Percentiles rank a stretch among this genome's conserved stretches.
Evolutionary conservation across 768 basidiomycete species (phyloP).

Genomic region (Austroboletus festivus): DNA sequence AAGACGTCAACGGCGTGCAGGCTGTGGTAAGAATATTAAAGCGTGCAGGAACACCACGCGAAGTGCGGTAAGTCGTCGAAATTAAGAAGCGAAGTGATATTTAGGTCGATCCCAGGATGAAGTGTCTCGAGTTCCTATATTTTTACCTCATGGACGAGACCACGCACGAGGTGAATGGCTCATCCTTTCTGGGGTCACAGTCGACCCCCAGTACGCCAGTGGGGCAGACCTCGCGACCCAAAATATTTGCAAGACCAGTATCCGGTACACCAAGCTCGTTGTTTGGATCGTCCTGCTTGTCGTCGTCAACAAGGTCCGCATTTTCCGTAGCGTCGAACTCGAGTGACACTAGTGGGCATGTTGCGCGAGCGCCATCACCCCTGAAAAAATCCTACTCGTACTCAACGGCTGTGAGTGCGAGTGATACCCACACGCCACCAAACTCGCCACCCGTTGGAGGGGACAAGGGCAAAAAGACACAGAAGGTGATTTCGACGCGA

Average conservation of each 20-base stretch:
- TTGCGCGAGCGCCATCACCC: constrained; percentile 39
- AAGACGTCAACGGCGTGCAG: constrained; percentile 73
- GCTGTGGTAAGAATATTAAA: constrained; percentile 86
- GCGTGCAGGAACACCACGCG: constrained; percentile 78
- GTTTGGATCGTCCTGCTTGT: constrained; percentile 25
- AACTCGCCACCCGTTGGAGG: constrained; percentile 28
- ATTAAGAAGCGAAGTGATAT: constrained; percentile 24
- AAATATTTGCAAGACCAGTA: constrained; percentile 23
- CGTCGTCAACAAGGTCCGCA: constrained; percentile 33
- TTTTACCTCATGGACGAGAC: constrained; percentile 92
- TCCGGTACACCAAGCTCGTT: constrained; percentile 18
- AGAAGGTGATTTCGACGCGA: constrained; percentile 31
- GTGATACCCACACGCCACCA: constrained; percentile 21
- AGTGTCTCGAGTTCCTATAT: constrained; percentile 92
- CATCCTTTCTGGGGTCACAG: constrained; percentile 22
- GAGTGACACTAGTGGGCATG: constrained; percentile 23
- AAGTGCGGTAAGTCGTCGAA: constrained; percentile 77
- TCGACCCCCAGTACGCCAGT: constrained; percentile 33
- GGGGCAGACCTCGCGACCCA: no score
- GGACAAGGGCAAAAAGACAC: constrained; percentile 19
- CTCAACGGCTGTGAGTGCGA: constrained; percentile 4
- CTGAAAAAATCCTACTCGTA: constrained; percentile 36
- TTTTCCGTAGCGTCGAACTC: constrained; percentile 41
- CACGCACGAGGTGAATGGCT: constrained; percentile 14
- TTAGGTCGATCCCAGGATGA: constrained; percentile 61